Evolutionary conservation across 2,329 filamentous ascomycete species (phyloP).

Genomic region (Tolypocladium nubicola): DNA sequence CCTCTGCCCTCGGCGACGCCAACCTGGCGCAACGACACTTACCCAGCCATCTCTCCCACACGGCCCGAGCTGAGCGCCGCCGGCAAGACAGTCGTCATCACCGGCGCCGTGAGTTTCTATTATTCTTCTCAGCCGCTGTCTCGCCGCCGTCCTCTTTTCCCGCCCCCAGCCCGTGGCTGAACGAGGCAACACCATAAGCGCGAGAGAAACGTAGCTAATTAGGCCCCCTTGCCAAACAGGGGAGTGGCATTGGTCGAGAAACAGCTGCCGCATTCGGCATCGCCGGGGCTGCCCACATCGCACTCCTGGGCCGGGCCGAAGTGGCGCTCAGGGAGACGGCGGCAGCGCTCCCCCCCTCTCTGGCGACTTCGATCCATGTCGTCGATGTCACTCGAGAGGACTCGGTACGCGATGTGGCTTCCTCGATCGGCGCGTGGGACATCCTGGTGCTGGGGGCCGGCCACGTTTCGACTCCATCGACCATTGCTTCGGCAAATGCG

Average conservation of each 20-base stretch:
- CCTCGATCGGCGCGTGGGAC: not conserved
- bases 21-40: not conserved
- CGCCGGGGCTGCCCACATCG: not conserved
- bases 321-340: not conserved
- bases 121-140: not conserved
- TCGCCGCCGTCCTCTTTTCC: not conserved
- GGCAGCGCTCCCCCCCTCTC: not conserved
- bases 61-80: not conserved
- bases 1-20: not conserved
- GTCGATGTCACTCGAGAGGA: not conserved
- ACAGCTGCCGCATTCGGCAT: not conserved
- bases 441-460: not conserved
- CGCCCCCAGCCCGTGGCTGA: not conserved
- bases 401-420: not conserved
- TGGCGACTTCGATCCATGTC: not conserved
- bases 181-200: not conserved
- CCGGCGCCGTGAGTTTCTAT: not conserved
- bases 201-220: not conserved
- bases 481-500: not conserved
- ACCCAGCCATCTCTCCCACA: not conserved
- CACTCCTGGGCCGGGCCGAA: not conserved
- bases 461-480: not conserved
- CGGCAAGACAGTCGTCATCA: not conserved
- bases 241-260: not conserved
- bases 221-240: not conserved